Percentiles rank a stretch among this genome's conserved stretches.
Evolutionary conservation across 331 rosid genomes (phyloP).

Genomic region (Pyrus hybrid): DNA sequence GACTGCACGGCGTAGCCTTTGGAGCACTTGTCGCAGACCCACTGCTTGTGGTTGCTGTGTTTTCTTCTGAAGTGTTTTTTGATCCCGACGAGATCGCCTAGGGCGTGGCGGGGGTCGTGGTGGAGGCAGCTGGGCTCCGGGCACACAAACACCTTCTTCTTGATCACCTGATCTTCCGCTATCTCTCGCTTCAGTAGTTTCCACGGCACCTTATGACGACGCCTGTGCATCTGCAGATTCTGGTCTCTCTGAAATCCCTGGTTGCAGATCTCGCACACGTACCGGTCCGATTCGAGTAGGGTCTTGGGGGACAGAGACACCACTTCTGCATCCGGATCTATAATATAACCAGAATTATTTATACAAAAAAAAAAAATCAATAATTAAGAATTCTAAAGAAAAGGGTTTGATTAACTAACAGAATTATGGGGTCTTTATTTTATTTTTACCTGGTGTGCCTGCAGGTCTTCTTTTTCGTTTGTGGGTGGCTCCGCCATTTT

Average conservation of each 20-base stretch:
- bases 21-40: conserved; percentile 87
- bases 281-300: conserved; percentile 74
- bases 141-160: conserved; percentile 82
- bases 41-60: conserved; percentile 85
- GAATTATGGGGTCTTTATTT: too few species aligned
- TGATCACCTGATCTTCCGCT: conserved; percentile 33
- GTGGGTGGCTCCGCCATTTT: conserved; percentile 46
- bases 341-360: not conserved
- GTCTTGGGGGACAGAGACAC: conserved; percentile 90
- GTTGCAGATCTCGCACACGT: conserved; percentile 97
- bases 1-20: conserved; percentile 94
- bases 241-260: conserved; percentile 97
- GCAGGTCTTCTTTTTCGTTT: conserved; percentile 92
- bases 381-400: not conserved
- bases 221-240: conserved; percentile 92
- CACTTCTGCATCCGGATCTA: conserved; percentile 96
- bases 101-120: conserved; percentile 86
- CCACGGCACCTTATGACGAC: conserved; percentile 96
- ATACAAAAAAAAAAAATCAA: not conserved
- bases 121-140: conserved; percentile 88
- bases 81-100: conserved; percentile 92
- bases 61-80: conserved; percentile 89
- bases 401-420: not conserved
- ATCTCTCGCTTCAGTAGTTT: conserved; percentile 62
- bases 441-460: conserved; percentile 74